Conservation (phyloP, 108 stramenopile species). For the Skeletonema menzelii region DNA sequence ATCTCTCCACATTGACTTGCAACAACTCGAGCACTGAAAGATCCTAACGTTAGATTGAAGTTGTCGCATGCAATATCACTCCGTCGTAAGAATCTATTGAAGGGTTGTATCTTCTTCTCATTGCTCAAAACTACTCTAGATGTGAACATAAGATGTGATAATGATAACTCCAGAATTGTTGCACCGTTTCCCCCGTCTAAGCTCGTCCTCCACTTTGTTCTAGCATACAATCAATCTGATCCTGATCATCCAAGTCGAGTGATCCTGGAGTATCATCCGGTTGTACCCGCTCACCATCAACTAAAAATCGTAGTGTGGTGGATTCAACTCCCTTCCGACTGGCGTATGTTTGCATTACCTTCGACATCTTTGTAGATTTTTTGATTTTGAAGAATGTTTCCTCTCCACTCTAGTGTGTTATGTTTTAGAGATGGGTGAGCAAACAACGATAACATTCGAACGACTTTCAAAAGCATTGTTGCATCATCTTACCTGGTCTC, state of each 20-base stretch:
- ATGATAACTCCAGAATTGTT: not conserved
- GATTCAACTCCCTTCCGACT: constrained; percentile 84
- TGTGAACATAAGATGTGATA: not conserved
- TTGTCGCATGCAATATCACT: not conserved
- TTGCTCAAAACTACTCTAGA: too few relatives aligned
- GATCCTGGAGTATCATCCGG: constrained; percentile 80
- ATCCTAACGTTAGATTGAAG: not conserved
- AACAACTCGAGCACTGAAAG: not conserved
- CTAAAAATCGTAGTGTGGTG: constrained; percentile 83
- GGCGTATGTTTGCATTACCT: constrained; percentile 92
- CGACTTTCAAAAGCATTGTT: not conserved
- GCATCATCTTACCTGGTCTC: constrained; percentile 77
- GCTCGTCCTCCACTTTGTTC: constrained; percentile 73
- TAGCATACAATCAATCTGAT: constrained; percentile 95
- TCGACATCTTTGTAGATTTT: constrained; percentile 93
- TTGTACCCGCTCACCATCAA: constrained; percentile 92
- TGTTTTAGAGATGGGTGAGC: not conserved
- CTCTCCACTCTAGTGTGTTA: constrained; percentile 77
- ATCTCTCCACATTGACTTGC: not conserved
- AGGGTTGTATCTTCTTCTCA: too few relatives aligned
- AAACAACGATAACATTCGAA: not conserved
- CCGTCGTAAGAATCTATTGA: too few relatives aligned
- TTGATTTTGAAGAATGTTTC: constrained; percentile 98
- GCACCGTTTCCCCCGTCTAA: not conserved
- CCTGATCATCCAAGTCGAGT: constrained; percentile 95